These are phyloP conservation scores for Solanum appendiculatum DNA, from an alignment of 257 asterid species.

Conservation along the genomic window DNA sequence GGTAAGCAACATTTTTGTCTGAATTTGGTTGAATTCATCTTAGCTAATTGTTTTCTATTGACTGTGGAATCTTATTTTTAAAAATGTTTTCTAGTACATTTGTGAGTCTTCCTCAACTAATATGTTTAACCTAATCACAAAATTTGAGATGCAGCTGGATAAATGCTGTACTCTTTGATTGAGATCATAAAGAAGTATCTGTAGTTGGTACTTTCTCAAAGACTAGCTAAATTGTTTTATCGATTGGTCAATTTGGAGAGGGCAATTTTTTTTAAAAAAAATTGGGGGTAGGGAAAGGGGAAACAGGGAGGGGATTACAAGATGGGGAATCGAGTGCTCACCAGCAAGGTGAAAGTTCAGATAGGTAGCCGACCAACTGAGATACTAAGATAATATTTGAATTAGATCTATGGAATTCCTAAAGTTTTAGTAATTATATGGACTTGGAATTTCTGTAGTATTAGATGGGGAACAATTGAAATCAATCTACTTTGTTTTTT, in stretches of 20 bases:
- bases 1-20: background rate
- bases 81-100: background rate
- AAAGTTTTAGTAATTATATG: background rate
- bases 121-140: background rate
- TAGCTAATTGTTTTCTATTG: background rate
- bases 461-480: background rate
- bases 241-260: background rate
- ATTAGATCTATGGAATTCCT: background rate
- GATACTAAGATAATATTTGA: background rate
- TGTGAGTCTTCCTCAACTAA: background rate
- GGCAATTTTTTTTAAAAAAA: background rate
- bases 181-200: background rate
- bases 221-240: background rate
- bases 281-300: background rate
- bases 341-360: background rate
- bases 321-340: background rate
- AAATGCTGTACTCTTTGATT: background rate
- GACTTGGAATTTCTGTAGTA: background rate
- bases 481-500: constrained; percentile 4
- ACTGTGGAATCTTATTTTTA: background rate
- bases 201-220: background rate
- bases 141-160: background rate
- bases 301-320: background rate
- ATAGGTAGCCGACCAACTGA: background rate
- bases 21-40: background rate